Conservation (phyloP, 441 rosid genomes). For the Erysimum cheiri region DNA sequence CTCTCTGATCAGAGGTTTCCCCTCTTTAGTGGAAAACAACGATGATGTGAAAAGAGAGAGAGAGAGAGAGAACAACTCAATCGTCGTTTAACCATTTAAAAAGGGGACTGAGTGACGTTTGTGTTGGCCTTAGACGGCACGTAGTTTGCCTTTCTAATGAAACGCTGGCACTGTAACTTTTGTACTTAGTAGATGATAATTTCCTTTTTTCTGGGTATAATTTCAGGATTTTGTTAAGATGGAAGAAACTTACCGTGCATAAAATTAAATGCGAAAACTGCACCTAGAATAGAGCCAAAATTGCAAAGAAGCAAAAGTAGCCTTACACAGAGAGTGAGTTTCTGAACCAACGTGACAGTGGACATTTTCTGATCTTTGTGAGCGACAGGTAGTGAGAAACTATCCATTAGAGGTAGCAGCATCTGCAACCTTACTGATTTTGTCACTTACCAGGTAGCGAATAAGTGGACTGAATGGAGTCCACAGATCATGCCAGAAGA, state of each 20-base stretch:
- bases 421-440: no score
- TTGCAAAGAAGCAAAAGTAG: neutral
- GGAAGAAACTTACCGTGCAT: neutral
- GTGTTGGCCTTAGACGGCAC: neutral
- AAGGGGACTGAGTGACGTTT: neutral
- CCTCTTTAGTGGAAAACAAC: neutral
- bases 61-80: neutral
- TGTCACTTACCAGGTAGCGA: neutral
- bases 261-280: neutral
- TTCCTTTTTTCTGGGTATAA: neutral
- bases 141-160: neutral
- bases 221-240: neutral
- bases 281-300: neutral
- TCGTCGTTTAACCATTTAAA: neutral
- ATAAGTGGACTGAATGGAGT: neutral
- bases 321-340: neutral
- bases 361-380: neutral
- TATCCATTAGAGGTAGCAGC: no score
- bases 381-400: neutral
- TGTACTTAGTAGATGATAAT: neutral
- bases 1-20: neutral
- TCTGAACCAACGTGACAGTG: neutral
- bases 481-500: conserved; percentile 2
- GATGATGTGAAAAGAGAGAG: neutral
- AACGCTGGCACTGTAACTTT: neutral